Percentiles rank a stretch among this genome's conserved stretches.
phyloP scores from a whole-genome alignment of 2,329 filamentous ascomycete genomes.

The Clarireedia paspali region DNA sequence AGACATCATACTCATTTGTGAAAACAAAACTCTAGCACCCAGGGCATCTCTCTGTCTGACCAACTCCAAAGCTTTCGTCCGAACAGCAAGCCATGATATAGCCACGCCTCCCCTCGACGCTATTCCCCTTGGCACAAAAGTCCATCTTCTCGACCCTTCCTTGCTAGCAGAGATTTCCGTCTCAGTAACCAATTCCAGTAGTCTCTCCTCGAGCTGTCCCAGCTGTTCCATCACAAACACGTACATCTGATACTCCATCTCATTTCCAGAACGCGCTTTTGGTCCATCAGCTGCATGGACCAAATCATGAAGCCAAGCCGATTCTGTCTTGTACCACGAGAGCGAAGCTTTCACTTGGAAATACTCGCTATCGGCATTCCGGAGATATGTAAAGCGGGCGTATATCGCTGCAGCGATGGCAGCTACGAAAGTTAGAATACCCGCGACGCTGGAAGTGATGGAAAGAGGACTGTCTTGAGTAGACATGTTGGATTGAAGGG shows the following conservation, averaged over 20 bases:
- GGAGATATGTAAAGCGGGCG: slow-evolving; percentile 37
- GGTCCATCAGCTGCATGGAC: slow-evolving; percentile 22
- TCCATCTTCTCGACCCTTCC: slow-evolving; percentile 30
- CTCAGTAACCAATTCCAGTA: slow-evolving; percentile 39
- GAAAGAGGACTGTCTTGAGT: slow-evolving; percentile 37
- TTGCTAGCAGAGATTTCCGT: slow-evolving; percentile 29
- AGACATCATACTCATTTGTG: slow-evolving; percentile 42
- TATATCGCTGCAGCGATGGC: slow-evolving; percentile 38
- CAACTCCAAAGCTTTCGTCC: slow-evolving; percentile 38
- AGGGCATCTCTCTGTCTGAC: slow-evolving; percentile 39
- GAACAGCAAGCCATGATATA: slow-evolving; percentile 38
- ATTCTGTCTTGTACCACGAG: slow-evolving; percentile 43
- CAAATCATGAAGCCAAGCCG: slow-evolving; percentile 37
- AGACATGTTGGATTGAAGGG: not conserved
- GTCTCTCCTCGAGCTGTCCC: slow-evolving; percentile 35
- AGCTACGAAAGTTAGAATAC: slow-evolving; percentile 41
- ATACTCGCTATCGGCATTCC: slow-evolving; percentile 40
- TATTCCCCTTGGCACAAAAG: slow-evolving; percentile 33
- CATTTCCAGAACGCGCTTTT: slow-evolving; percentile 9
- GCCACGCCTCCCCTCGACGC: slow-evolving; percentile 34
- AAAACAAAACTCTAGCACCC: slow-evolving; percentile 39
- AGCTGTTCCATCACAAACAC: slow-evolving; percentile 41
- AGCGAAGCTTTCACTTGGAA: slow-evolving; percentile 40
- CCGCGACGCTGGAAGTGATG: slow-evolving; percentile 36
- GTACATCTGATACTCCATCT: slow-evolving; percentile 40